A percentile compares a stretch with the other conserved stretches of the same genome.
Conservation (phyloP, 1,284 basidiomycete genomes). For the Cryptococcus floricola region DNA sequence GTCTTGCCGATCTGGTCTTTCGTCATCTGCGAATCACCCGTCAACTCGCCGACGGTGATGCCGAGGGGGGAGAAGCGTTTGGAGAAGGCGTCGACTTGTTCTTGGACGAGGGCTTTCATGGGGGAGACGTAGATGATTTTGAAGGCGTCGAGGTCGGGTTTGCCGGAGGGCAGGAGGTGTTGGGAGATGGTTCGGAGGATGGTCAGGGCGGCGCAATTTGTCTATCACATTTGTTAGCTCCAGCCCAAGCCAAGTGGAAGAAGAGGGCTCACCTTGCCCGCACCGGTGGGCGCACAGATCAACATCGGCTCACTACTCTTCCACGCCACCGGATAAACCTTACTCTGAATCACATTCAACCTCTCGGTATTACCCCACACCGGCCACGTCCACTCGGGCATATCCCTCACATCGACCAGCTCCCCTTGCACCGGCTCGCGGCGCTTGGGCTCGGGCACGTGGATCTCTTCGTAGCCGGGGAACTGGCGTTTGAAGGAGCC, state of each 20-base stretch:
- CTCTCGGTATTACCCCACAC: slow-evolving; percentile 61
- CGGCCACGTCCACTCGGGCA: slow-evolving; percentile 83
- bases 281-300: slow-evolving; percentile 96
- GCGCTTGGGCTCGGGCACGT: slow-evolving; percentile 89
- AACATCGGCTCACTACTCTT: slow-evolving; percentile 91
- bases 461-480: slow-evolving; percentile 98
- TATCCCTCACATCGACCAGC: slow-evolving; percentile 68
- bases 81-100: slow-evolving; percentile 92
- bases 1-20: slow-evolving; percentile 97
- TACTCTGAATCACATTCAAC: slow-evolving; percentile 92
- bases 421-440: slow-evolving; percentile 60
- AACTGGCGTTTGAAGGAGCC: slow-evolving; percentile 95
- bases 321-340: slow-evolving; percentile 87
- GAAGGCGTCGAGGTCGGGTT: slow-evolving; percentile 86
- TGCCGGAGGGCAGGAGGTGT: slow-evolving; percentile 73
- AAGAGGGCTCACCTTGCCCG: slow-evolving; percentile 72
- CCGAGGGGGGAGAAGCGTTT: slow-evolving; percentile 77
- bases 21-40: slow-evolving; percentile 96
- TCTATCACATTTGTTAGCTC: slow-evolving; percentile 54
- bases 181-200: slow-evolving; percentile 84
- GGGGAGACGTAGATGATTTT: slow-evolving; percentile 98
- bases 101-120: slow-evolving; percentile 97
- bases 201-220: slow-evolving; percentile 95
- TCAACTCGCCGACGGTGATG: slow-evolving; percentile 89
- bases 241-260: not conserved